A percentile compares a stretch with the other conserved stretches of the same genome.
These are phyloP conservation scores for Dendrobium chrysotoxum DNA, from an alignment of 106 monocot species.

Conservation along the genomic window DNA sequence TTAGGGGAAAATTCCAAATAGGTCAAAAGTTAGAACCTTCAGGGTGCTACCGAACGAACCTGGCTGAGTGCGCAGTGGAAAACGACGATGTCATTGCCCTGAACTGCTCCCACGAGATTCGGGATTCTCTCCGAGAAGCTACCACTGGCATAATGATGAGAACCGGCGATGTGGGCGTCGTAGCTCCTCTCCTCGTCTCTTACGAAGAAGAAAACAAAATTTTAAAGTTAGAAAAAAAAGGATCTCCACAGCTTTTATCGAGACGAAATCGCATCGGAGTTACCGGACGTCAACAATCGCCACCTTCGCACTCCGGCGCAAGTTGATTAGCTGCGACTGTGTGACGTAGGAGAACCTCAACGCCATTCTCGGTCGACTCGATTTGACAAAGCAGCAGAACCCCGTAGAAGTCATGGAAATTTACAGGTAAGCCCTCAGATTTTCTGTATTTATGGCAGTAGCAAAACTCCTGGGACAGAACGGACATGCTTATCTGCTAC, in stretches of 20 bases:
- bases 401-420: too few species aligned
- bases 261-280: background rate
- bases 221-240: background rate
- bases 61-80: constrained; percentile 98
- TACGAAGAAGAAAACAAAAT: background rate
- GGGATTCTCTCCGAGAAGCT: constrained; percentile 59
- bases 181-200: constrained; percentile 98
- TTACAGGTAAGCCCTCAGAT: too few species aligned
- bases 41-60: constrained; percentile 22
- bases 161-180: constrained; percentile 85
- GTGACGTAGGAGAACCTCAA: constrained; percentile 61
- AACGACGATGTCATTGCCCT: constrained; percentile 76
- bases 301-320: constrained; percentile 37
- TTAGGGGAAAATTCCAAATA: too few species aligned
- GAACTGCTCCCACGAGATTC: constrained; percentile 44
- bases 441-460: too few species aligned
- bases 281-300: constrained; percentile 93
- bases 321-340: constrained; percentile 42
- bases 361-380: constrained; percentile 27
- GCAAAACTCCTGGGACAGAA: too few species aligned
- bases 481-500: too few species aligned
- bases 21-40: too few species aligned
- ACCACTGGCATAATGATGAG: constrained; percentile 71
- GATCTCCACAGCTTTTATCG: background rate
- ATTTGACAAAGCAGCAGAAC: background rate